phyloP scores from a whole-genome alignment of 768 basidiomycete genomes.

The Kwoniella pini region DNA sequence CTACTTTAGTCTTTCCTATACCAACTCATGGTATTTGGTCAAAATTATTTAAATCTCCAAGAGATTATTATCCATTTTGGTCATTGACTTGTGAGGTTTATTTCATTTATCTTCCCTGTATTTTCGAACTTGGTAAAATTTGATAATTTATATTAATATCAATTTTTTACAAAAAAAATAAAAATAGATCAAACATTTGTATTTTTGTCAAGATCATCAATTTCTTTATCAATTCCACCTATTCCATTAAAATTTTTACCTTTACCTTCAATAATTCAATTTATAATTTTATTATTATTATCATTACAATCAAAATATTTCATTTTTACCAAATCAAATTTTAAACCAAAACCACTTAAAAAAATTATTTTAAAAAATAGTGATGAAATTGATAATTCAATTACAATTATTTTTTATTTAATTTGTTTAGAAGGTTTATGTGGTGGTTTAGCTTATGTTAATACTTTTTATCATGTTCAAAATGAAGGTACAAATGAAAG shows the following conservation, averaged over 20 bases:
- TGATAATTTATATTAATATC: neutral
- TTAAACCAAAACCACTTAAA: conserved; percentile 57
- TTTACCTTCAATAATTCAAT: conserved; percentile 75
- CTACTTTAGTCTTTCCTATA: conserved; percentile 84
- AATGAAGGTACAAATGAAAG: conserved; percentile 56
- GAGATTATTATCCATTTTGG: conserved; percentile 96
- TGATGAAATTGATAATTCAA: conserved; percentile 57
- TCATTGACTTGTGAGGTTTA: conserved; percentile 30
- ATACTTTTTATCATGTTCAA: conserved; percentile 47
- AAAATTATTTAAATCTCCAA: conserved; percentile 74
- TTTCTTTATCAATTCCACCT: conserved; percentile 79
- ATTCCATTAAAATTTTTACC: conserved; percentile 69
- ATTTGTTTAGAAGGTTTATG: conserved; percentile 88
- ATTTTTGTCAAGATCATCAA: conserved; percentile 87
- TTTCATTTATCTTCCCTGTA: neutral
- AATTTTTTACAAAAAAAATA: neutral
- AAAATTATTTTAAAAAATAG: no score
- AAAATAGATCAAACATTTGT: conserved; percentile 68
- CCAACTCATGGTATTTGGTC: conserved; percentile 69
- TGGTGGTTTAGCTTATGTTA: conserved; percentile 77
- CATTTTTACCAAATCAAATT: conserved; percentile 65
- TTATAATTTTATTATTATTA: conserved; percentile 60
- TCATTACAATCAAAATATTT: conserved; percentile 46
- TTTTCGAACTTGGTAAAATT: no score
- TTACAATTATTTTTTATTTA: conserved; percentile 69